Conservation (phyloP, 345 rosid genomes). For the Sonneratia caseolaris region DNA sequence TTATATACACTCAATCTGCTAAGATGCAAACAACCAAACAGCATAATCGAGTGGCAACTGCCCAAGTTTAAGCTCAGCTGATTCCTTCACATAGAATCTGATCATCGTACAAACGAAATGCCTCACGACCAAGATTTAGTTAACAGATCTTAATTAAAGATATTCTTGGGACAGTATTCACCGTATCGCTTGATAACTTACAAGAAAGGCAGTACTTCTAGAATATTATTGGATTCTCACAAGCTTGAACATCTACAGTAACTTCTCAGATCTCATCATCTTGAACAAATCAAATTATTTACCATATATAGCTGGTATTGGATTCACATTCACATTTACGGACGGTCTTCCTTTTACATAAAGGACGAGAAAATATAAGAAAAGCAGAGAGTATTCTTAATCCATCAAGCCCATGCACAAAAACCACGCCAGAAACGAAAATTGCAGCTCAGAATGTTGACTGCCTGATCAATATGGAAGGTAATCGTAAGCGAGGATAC, state of each 20-base stretch:
- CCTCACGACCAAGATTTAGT: not conserved
- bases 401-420: not conserved
- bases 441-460: not conserved
- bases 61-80: not conserved
- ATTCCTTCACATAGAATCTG: not conserved
- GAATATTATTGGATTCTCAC: not conserved
- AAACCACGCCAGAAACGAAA: not conserved
- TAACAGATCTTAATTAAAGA: not conserved
- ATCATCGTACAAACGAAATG: not conserved
- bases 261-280: not conserved
- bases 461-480: not conserved
- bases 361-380: not conserved
- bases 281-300: not conserved
- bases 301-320: not conserved
- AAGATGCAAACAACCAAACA: no score
- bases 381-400: not conserved
- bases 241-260: not conserved
- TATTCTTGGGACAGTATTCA: not conserved
- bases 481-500: not conserved
- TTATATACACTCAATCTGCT: no score
- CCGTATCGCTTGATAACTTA: not conserved
- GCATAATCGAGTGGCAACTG: not conserved
- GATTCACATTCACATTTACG: not conserved
- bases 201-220: not conserved
- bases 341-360: not conserved